Percentiles rank a stretch among this genome's conserved stretches.
These are phyloP conservation scores for Fusarium odoratissimum DNA, from an alignment of 2,329 filamentous ascomycete species.

Conservation along the genomic window DNA sequence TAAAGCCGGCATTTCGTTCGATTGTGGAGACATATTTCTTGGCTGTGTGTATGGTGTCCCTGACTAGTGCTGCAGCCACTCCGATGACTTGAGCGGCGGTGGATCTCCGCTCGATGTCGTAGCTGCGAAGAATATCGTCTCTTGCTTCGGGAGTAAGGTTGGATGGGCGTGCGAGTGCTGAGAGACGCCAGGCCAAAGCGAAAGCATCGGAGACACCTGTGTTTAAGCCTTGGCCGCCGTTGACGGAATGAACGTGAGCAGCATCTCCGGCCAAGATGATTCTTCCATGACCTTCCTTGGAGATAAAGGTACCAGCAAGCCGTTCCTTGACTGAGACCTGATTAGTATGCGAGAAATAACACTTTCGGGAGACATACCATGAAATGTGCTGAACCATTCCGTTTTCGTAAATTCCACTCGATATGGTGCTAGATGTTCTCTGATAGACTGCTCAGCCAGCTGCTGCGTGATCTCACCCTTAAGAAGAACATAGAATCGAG, in stretches of 20 bases:
- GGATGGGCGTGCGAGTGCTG: conserved; percentile 41
- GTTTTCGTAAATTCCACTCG: conserved; percentile 56
- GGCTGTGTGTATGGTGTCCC: conserved; percentile 57
- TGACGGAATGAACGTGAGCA: conserved; percentile 66
- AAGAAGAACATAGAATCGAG: conserved; percentile 59
- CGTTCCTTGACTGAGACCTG: conserved; percentile 53
- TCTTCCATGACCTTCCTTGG: conserved; percentile 54
- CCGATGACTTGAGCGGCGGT: conserved; percentile 59
- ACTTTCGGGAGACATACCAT: conserved; percentile 45
- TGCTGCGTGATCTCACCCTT: conserved; percentile 58
- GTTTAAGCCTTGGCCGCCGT: conserved; percentile 69
- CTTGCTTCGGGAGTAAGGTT: background rate
- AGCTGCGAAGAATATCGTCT: conserved; percentile 53
- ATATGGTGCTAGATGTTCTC: conserved; percentile 57
- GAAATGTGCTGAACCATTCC: conserved; percentile 64
- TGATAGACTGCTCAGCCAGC: conserved; percentile 56
- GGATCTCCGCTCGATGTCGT: conserved; percentile 57
- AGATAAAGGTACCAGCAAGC: conserved; percentile 54
- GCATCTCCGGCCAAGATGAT: conserved; percentile 67
- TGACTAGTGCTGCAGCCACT: conserved; percentile 59
- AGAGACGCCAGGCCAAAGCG: conserved; percentile 65
- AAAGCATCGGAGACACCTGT: conserved; percentile 68
- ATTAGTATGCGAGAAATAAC: background rate
- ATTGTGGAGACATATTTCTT: conserved; percentile 60
- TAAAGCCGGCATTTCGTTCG: conserved; percentile 60